A percentile compares a stretch with the other conserved stretches of the same genome.
phyloP scores from a whole-genome alignment of 2,329 filamentous ascomycete species.

The Sporothrix brunneoviolacea region DNA sequence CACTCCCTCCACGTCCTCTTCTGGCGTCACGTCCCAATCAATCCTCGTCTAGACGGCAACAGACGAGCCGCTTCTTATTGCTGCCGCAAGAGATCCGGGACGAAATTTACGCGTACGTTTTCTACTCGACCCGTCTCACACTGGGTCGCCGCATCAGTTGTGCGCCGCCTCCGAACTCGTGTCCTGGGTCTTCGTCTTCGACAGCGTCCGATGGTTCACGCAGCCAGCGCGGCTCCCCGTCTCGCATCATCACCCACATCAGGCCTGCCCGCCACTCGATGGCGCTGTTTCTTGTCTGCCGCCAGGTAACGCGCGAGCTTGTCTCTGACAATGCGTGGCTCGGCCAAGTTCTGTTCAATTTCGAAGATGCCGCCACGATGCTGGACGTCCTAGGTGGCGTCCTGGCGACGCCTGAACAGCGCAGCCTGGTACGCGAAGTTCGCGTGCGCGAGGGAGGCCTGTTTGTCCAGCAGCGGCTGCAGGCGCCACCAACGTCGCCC shows the following conservation, averaged over 20 bases:
- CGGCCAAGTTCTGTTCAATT: constrained; percentile 20
- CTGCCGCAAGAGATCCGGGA: constrained; percentile 19
- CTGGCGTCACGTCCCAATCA: neutral
- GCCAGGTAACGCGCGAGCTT: constrained; percentile 18
- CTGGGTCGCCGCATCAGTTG: constrained; percentile 18
- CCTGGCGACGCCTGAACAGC: constrained; percentile 11
- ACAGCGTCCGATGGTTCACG: neutral
- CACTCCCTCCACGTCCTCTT: neutral
- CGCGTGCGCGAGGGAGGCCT: constrained; percentile 18
- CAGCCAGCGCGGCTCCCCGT: neutral
- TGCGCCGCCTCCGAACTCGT: neutral
- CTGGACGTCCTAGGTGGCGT: constrained; percentile 17
- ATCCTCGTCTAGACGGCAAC: neutral
- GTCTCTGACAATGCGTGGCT: constrained; percentile 18
- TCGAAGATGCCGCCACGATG: constrained; percentile 19
- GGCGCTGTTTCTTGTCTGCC: constrained; percentile 18
- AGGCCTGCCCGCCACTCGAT: constrained; percentile 17
- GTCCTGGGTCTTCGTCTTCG: neutral
- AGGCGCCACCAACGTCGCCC: neutral
- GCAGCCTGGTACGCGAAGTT: constrained; percentile 16
- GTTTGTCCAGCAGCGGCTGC: constrained; percentile 9
- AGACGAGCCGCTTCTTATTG: constrained; percentile 14
- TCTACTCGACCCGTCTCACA: constrained; percentile 18
- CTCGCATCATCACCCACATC: constrained; percentile 12
- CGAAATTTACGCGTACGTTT: constrained; percentile 18